Evolutionary conservation across 352 stramenopile species (phyloP).

Genomic region (Pythium phragmiticola): DNA sequence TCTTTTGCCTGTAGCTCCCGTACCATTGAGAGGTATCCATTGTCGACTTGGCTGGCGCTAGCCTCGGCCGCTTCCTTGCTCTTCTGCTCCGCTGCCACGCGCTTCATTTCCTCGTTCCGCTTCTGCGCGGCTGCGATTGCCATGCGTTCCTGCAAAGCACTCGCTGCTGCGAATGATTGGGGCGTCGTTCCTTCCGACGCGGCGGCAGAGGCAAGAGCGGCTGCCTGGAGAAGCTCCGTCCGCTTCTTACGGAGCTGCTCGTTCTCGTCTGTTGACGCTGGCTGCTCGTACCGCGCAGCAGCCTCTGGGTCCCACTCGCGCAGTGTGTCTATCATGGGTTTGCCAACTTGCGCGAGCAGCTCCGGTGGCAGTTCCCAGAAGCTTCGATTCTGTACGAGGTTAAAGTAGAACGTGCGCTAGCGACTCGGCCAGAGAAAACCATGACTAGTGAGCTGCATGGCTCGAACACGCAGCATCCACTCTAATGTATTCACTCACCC

Average conservation of each 20-base stretch:
- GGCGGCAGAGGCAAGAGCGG: neutral
- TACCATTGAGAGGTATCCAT: conserved; percentile 64
- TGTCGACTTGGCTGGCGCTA: conserved; percentile 8
- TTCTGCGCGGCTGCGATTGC: conserved; percentile 50
- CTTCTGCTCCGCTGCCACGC: conserved; percentile 5
- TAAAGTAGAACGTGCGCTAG: conserved; percentile 79
- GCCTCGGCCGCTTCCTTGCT: conserved; percentile 4
- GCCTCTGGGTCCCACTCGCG: conserved; percentile 44
- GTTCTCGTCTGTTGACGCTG: conserved; percentile 28
- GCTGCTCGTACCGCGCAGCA: conserved; percentile 36
- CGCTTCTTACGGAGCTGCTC: conserved; percentile 30
- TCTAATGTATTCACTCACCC: conserved; percentile 26
- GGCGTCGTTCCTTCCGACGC: neutral
- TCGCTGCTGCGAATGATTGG: neutral
- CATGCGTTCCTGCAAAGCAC: conserved; percentile 58
- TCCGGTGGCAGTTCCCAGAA: conserved; percentile 72
- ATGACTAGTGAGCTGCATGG: neutral
- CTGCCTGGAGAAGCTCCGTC: conserved; percentile 40
- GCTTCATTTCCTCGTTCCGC: conserved; percentile 47
- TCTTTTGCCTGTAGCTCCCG: conserved; percentile 61
- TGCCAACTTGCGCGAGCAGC: conserved; percentile 46
- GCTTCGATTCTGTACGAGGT: conserved; percentile 70
- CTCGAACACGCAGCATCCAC: neutral
- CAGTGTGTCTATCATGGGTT: conserved; percentile 43
- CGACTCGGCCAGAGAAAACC: neutral